Evolutionary conservation across 495 filamentous ascomycete species (phyloP).

Genomic region (Xylaria sp.): DNA sequence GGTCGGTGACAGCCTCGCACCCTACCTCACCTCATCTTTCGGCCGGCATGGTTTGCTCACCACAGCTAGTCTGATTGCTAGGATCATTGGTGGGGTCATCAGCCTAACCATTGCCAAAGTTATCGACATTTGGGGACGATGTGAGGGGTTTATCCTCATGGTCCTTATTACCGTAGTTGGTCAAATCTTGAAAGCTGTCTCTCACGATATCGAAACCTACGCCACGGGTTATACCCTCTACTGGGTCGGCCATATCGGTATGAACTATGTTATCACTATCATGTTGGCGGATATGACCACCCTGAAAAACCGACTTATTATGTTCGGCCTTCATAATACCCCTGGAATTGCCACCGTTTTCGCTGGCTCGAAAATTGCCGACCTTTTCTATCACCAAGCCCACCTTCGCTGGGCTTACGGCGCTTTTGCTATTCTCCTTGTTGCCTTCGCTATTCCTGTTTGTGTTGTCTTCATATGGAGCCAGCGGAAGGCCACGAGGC

Average conservation of each 20-base stretch:
- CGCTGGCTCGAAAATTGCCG: constrained; percentile 32
- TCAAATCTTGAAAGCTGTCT: constrained; percentile 52
- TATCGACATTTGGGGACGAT: constrained; percentile 62
- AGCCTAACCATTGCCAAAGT: constrained; percentile 66
- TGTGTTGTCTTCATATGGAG: constrained; percentile 56
- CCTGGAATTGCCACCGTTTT: constrained; percentile 67
- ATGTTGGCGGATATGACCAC: constrained; percentile 68
- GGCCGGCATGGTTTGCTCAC: constrained; percentile 45
- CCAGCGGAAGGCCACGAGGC: constrained; percentile 55
- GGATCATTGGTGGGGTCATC: constrained; percentile 61
- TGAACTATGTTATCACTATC: constrained; percentile 61
- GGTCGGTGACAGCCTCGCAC: constrained; percentile 42
- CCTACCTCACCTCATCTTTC: constrained; percentile 51
- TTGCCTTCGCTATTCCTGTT: constrained; percentile 58
- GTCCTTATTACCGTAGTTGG: constrained; percentile 40
- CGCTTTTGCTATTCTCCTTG: constrained; percentile 59
- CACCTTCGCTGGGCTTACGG: constrained; percentile 68
- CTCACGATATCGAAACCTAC: constrained; percentile 46
- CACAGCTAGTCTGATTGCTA: constrained; percentile 48
- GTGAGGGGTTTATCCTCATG: constrained; percentile 44
- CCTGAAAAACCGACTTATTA: constrained; percentile 62
- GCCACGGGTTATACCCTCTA: constrained; percentile 34
- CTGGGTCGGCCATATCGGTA: constrained; percentile 47
- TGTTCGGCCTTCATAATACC: constrained; percentile 61
- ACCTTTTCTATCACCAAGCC: constrained; percentile 28